Evolutionary conservation across 805 yeast genomes (phyloP).

Genomic region (Starmerella tilneyi): DNA sequence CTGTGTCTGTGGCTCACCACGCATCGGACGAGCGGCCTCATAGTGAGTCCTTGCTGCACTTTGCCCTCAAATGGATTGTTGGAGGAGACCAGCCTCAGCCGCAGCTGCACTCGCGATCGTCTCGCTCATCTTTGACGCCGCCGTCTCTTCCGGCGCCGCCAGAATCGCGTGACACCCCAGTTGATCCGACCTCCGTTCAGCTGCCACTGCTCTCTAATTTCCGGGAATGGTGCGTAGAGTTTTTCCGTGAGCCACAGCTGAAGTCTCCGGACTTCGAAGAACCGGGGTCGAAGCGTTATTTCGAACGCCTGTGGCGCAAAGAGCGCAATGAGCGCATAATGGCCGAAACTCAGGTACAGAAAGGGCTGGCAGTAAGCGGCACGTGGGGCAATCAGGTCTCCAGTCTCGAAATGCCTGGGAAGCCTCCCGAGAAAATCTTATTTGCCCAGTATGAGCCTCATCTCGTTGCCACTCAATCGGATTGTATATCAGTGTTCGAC

Average conservation of each 20-base stretch:
- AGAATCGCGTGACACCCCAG: neutral
- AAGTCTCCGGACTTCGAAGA: constrained; percentile 74
- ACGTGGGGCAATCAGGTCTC: constrained; percentile 70
- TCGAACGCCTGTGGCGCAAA: constrained; percentile 76
- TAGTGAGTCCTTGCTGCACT: constrained; percentile 3
- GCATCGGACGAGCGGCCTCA: constrained; percentile 4
- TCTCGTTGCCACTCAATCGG: constrained; percentile 68
- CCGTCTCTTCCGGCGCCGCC: constrained; percentile 4
- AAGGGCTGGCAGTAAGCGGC: constrained; percentile 69
- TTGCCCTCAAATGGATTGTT: constrained; percentile 14
- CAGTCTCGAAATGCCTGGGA: constrained; percentile 41
- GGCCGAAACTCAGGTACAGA: constrained; percentile 82
- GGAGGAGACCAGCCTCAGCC: constrained; percentile 7
- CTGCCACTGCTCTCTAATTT: constrained; percentile 32
- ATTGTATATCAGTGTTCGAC: constrained; percentile 73
- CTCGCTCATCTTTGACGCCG: neutral
- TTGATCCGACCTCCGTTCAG: constrained; percentile 8
- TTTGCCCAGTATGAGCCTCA: constrained; percentile 89
- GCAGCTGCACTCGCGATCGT: neutral
- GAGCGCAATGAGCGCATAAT: constrained; percentile 80
- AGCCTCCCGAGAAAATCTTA: constrained; percentile 37
- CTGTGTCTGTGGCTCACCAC: neutral
- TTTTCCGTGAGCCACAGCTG: constrained; percentile 94
- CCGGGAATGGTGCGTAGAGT: constrained; percentile 52
- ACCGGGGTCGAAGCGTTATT: constrained; percentile 81